Evolutionary conservation across 1,284 basidiomycete species (phyloP), one percentile per base, ranked within the genome.

Genomic region (Trichosporon coremiiforme): DNA sequence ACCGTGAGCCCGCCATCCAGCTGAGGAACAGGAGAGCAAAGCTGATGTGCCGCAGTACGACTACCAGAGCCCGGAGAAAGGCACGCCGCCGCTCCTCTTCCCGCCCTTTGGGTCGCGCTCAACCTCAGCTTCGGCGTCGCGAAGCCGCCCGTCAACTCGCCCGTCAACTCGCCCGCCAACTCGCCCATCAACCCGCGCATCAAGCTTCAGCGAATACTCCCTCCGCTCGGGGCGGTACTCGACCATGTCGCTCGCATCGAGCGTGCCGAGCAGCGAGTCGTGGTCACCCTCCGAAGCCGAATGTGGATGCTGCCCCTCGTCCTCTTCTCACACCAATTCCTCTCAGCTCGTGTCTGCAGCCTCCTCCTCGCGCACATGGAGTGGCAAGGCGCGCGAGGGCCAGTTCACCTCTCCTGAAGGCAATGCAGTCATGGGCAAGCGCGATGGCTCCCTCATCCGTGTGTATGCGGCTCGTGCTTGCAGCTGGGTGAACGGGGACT

Each of bases 401-500:
- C 31, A 35, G 2, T 60, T 60, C 57, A 8, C 29, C 29, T 29
- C 31, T 0, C 57, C 31, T 3, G 29, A 15, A n/a, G 31, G 31
- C 15, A 31, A 20, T 10, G 5, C 31, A 0, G 29, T 60, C 29
- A 2, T 33, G 13, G 57, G 57, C 57, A 17, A 17, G 29, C 31
- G 31, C 15, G 29, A 31, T 20, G 55, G 55, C 55, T 15, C 55
- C 13, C 22, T 29, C 1, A 57, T 57, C 55, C 22, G 29, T 4
- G 31, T 60, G 7, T 60, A 60, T 25, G 31, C 57, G 17, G 57
- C 31, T 4, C 57, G 57, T 4, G 29, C 57, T 5, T 31, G 29
- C 17, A 60, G 57, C 57, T 60, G 57, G 57, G 57, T 60, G 29
- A 60, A 60, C 31, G 57, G 57, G 4, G 57, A 60, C 57, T 13